Conservation (phyloP, 164 flowering plant species). For the Aristolochia fimbriata region DNA sequence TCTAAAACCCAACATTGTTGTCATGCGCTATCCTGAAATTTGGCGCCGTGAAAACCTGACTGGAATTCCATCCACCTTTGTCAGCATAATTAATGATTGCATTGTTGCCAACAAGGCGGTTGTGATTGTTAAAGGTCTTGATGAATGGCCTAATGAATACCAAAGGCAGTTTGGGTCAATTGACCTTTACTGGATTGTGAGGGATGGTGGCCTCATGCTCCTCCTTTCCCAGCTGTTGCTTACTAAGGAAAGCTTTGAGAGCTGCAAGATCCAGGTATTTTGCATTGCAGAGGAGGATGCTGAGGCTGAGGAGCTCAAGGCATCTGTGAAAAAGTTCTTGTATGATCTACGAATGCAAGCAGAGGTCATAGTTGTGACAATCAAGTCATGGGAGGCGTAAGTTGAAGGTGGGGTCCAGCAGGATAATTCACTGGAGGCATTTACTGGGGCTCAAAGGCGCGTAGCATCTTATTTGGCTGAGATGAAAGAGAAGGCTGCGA, state of each 20-base stretch:
- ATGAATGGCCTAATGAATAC: constrained; percentile 98
- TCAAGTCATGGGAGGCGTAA: constrained; percentile 81
- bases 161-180: constrained; percentile 92
- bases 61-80: constrained; percentile 87
- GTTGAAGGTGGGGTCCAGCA: constrained; percentile 37
- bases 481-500: constrained; percentile 52
- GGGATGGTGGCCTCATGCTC: constrained; percentile 99
- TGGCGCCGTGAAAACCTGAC: constrained; percentile 94
- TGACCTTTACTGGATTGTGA: constrained; percentile 95
- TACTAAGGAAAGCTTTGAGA: constrained; percentile 92
- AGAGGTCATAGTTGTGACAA: constrained; percentile 85
- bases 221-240: constrained; percentile 95
- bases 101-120: constrained; percentile 97
- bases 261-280: constrained; percentile 95
- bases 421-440: constrained; percentile 86
- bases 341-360: constrained; percentile 99
- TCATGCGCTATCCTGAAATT: constrained; percentile 96
- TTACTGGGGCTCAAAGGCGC: constrained; percentile 52
- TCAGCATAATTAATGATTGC: constrained; percentile 92
- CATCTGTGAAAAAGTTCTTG: constrained; percentile 85
- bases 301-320: constrained; percentile 82
- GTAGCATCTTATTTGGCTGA: constrained; percentile 41
- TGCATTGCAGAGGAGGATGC: constrained; percentile 97
- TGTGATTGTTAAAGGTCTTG: constrained; percentile 94
- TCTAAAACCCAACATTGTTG: constrained; percentile 95